Conservation (phyloP, 768 basidiomycete species). For the Podaxis pistillaris region DNA sequence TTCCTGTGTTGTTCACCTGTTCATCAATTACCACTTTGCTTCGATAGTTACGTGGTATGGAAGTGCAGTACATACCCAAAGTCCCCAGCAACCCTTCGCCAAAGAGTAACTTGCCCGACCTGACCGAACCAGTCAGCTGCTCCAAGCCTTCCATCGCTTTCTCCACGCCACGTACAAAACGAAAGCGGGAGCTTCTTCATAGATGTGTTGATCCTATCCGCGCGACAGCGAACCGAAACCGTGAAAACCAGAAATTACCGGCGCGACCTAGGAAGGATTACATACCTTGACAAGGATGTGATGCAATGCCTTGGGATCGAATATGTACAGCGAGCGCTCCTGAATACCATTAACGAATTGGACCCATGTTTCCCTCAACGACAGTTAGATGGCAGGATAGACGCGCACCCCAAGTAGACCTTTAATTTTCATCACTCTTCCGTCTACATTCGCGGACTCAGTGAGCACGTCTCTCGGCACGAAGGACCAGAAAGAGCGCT, state of each 20-base stretch:
- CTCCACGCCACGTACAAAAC: slow-evolving; percentile 21
- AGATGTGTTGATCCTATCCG: slow-evolving; percentile 29
- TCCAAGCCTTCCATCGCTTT: background rate
- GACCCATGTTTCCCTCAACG: background rate
- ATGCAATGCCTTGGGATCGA: slow-evolving; percentile 43
- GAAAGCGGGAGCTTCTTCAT: slow-evolving; percentile 26
- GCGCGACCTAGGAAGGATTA: background rate
- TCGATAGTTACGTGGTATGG: background rate
- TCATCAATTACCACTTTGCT: background rate
- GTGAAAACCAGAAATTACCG: background rate
- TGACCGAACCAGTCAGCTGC: background rate
- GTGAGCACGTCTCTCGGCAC: background rate
- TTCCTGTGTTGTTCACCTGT: slow-evolving; percentile 40
- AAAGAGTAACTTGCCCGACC: slow-evolving; percentile 21
- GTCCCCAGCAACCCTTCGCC: slow-evolving; percentile 28
- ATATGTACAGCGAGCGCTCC: slow-evolving; percentile 36
- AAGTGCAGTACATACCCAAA: slow-evolving; percentile 19
- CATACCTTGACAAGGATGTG: slow-evolving; percentile 43
- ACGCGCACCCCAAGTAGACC: slow-evolving; percentile 35
- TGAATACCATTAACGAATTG: slow-evolving; percentile 2
- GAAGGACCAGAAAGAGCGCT: background rate
- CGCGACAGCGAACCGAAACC: background rate
- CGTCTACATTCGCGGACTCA: slow-evolving; percentile 21
- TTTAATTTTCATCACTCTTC: slow-evolving; percentile 32
- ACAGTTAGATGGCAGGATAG: background rate